These are phyloP conservation scores for Candida tetrigidarum DNA, from an alignment of 1,139 yeast species.

Conservation along the genomic window DNA sequence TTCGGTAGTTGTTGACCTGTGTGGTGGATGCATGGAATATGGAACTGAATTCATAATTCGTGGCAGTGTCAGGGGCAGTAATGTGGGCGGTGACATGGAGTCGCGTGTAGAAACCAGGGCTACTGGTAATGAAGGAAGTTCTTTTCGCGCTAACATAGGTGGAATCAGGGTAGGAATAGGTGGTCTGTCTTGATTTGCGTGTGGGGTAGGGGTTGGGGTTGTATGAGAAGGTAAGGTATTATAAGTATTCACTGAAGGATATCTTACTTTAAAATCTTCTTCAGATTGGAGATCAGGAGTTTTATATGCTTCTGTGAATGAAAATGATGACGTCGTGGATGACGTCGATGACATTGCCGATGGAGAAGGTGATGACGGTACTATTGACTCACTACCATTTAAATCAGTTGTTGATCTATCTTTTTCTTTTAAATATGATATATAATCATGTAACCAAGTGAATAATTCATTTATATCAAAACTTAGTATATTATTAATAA, in stretches of 20 bases:
- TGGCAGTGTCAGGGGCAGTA: neutral
- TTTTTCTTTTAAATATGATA: slow-evolving; percentile 41
- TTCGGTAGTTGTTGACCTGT: neutral
- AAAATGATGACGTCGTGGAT: slow-evolving; percentile 6
- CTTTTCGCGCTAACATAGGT: slow-evolving; percentile 9
- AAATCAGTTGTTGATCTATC: no score
- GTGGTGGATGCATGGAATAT: no score
- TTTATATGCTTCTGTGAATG: slow-evolving; percentile 5
- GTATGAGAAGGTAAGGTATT: neutral
- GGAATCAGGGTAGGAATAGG: slow-evolving; percentile 11
- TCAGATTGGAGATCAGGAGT: slow-evolving; percentile 7
- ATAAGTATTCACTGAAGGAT: slow-evolving; percentile 4
- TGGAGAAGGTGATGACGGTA: no score
- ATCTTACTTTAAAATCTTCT: slow-evolving; percentile 9
- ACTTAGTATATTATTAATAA: slow-evolving; percentile 32
- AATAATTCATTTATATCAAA: slow-evolving; percentile 44
- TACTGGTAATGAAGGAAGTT: slow-evolving; percentile 8
- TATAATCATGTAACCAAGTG: slow-evolving; percentile 45
- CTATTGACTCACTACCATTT: no score
- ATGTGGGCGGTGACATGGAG: no score
- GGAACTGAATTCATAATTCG: neutral
- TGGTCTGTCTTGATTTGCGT: slow-evolving; percentile 8
- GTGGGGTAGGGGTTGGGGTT: neutral
- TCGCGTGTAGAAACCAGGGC: neutral
- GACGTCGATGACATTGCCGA: no score